Base-by-base conservation (phyloP, 1,284 basidiomycete genomes). In the Microbotryum lychnidis-dioicae region DNA sequence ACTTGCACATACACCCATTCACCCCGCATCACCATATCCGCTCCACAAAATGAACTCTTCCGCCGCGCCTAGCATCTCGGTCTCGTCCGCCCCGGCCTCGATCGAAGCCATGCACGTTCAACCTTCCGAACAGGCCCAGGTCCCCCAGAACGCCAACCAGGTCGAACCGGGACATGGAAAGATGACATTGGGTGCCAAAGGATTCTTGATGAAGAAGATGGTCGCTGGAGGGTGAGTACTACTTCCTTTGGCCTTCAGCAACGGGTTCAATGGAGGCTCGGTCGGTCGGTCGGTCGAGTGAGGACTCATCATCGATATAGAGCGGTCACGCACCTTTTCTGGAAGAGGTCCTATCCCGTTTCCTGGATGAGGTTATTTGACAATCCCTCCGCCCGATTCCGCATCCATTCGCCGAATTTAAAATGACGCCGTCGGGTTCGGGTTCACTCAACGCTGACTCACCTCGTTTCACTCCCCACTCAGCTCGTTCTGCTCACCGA, bases 401-500 rank as follows among this genome's bases (percentile, higher is more conserved):
- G 4, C 51, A 45, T 52, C 42, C 14, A 4, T 46, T 31, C 33
- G 27, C 42, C 20, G 23, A 18, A 5, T 46, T 25, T 16, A 14
- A 21, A 23, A 4, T 12, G 20, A n/a, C 10, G 4, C 37, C 44
- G 18, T 12, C 37, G 6, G 18, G 9, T 20, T 3, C 46, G 6
- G 23, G n/a, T 21, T 48, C 44, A 23, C 31, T 57, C 29, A 25
- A 49, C 56, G 37, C 25, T 50, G 5, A 10, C 48, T 49, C 8
- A 33, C n/a, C 18, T 25, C 37, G 29, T 18, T 21, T 6, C 46
- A 10, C 21, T 27, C 12, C 25, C 29, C 7, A 10, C 42, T 23
- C 18, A 20, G 18, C 2, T 65, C 64, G n/a, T 72, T 72, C 67
- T 69, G 66, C 68, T 94, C 91, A 18, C 92, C 92, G 7, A 94